These are phyloP conservation scores for Corniculantispora saksenae DNA, from an alignment of 2,329 filamentous ascomycete species.

Conservation along the genomic window DNA sequence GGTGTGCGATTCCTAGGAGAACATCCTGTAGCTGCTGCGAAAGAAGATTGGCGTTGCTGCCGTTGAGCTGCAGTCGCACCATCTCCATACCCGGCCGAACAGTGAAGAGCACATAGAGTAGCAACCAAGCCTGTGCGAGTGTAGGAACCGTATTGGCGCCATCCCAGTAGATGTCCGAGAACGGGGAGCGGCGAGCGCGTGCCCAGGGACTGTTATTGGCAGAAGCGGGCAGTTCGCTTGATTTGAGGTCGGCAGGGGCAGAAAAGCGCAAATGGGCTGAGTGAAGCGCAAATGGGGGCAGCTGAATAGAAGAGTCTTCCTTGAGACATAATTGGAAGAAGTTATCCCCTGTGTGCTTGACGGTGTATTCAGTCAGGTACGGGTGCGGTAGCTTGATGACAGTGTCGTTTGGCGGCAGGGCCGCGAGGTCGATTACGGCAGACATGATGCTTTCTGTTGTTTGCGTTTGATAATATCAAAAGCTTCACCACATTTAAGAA, in stretches of 20 bases:
- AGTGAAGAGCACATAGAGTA: constrained; percentile 55
- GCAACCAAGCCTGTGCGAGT: constrained; percentile 54
- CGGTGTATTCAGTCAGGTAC: constrained; percentile 47
- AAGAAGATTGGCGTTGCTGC: constrained; percentile 37
- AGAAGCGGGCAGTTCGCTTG: constrained; percentile 48
- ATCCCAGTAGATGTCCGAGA: constrained; percentile 47
- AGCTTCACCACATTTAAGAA: background rate
- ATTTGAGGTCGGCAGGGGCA: constrained; percentile 49
- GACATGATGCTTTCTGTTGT: constrained; percentile 24
- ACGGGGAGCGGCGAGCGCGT: constrained; percentile 54
- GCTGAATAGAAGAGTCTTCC: constrained; percentile 29
- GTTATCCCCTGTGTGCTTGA: constrained; percentile 33
- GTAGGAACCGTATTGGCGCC: constrained; percentile 38
- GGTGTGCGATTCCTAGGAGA: constrained; percentile 52
- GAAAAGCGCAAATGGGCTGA: constrained; percentile 44
- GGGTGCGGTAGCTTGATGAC: constrained; percentile 52
- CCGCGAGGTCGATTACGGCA: constrained; percentile 28
- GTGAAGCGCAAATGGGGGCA: constrained; percentile 33
- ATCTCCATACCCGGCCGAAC: constrained; percentile 49
- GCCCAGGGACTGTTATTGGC: constrained; percentile 60
- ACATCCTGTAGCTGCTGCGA: constrained; percentile 47
- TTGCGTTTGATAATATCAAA: background rate
- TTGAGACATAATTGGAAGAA: constrained; percentile 40
- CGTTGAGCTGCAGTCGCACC: constrained; percentile 48
- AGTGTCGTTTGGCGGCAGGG: constrained; percentile 36